phyloP scores from a whole-genome alignment of 306 rosid genomes.

The Benincasa hispida region DNA sequence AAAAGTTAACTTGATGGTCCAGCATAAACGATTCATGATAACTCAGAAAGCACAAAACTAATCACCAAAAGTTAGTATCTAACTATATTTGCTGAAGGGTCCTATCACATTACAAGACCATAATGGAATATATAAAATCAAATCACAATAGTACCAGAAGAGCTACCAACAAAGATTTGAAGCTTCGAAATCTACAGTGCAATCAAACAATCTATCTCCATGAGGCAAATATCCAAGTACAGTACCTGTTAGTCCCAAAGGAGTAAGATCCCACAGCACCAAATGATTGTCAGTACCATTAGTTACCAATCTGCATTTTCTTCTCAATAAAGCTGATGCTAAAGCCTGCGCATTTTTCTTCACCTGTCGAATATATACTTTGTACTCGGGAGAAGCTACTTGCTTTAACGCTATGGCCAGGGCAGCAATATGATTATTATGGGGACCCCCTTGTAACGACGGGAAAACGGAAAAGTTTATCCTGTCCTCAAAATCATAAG shows the following conservation, averaged over 20 bases:
- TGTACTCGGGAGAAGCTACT: constrained; percentile 67
- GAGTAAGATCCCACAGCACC: constrained; percentile 78
- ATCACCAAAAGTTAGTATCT: background rate
- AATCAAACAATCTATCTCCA: background rate
- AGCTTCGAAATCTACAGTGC: background rate
- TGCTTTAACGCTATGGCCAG: constrained; percentile 76
- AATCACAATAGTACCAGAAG: background rate
- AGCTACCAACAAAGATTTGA: background rate
- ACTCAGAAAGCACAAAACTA: background rate
- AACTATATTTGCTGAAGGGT: background rate
- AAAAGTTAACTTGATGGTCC: background rate
- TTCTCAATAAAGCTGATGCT: constrained; percentile 57
- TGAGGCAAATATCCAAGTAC: constrained; percentile 12
- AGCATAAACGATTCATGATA: background rate
- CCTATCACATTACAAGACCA: background rate
- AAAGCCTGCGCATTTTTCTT: constrained; percentile 81
- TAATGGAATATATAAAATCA: background rate
- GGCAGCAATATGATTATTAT: constrained; percentile 78
- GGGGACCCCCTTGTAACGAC: constrained; percentile 85
- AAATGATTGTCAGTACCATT: constrained; percentile 85
- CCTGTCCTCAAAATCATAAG: constrained; percentile 65
- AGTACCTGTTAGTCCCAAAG: constrained; percentile 57
- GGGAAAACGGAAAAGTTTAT: constrained; percentile 69
- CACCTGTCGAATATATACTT: constrained; percentile 63
- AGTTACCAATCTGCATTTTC: constrained; percentile 77